A percentile compares a stretch with the other conserved stretches of the same genome.
Conservation (phyloP, 805 yeast genomes). For the Myxozyma geophila region DNA sequence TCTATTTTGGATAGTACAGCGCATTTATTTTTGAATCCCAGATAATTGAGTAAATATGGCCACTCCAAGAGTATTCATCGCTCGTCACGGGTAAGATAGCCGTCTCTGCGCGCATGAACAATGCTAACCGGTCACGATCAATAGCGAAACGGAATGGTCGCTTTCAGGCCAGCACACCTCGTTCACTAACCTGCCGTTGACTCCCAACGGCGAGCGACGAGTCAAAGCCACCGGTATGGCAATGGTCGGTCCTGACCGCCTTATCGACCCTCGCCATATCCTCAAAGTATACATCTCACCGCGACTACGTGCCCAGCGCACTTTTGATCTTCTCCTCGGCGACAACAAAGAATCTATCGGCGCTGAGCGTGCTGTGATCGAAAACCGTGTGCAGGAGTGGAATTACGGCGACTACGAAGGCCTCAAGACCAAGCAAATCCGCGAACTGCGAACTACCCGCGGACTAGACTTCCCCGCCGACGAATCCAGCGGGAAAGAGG, state of each 20-base stretch:
- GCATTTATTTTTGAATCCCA: neutral
- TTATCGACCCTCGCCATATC: slow-evolving; percentile 67
- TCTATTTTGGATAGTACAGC: too few relatives aligned
- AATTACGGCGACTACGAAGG: slow-evolving; percentile 98
- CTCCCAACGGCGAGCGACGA: slow-evolving; percentile 76
- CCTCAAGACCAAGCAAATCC: slow-evolving; percentile 66
- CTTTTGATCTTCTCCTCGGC: slow-evolving; percentile 61
- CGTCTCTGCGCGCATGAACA: neutral
- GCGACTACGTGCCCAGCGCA: slow-evolving; percentile 74
- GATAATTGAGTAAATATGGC: slow-evolving; percentile 21
- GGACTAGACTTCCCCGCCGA: slow-evolving; percentile 54
- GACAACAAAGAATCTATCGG: slow-evolving; percentile 4
- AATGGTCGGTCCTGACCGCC: slow-evolving; percentile 62
- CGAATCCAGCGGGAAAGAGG: slow-evolving; percentile 22
- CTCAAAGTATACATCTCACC: slow-evolving; percentile 79
- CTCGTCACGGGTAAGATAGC: slow-evolving; percentile 47
- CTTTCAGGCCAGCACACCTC: slow-evolving; percentile 92
- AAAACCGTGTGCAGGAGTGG: slow-evolving; percentile 84
- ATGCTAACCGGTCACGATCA: neutral
- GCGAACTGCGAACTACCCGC: slow-evolving; percentile 58
- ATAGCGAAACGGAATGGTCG: slow-evolving; percentile 90
- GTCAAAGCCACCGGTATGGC: slow-evolving; percentile 74
- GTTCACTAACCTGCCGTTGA: slow-evolving; percentile 76
- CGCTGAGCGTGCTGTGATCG: slow-evolving; percentile 48
- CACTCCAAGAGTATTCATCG: slow-evolving; percentile 48